Base-by-base conservation (phyloP, 345 rosid genomes). In the Trapa bicornis region DNA sequence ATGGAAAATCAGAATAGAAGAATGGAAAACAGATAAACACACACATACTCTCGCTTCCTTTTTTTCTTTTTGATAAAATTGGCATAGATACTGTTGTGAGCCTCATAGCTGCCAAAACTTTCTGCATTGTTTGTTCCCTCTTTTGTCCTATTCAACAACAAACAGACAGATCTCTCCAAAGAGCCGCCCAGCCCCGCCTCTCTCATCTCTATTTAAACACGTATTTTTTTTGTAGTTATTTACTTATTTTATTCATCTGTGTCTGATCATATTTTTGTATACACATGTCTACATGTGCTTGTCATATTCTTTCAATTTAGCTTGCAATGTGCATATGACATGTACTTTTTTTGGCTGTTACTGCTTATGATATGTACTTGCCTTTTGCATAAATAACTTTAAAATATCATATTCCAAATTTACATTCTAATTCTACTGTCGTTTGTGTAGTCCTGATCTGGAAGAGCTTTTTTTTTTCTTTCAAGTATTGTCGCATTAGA, bases 121-220 rank as follows among this genome's bases (percentile, higher is more conserved):
- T 78, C 75, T 66, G 32, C 50, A 61, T 47, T 14, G 47, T 69
- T 57, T 69, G 70, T 67, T 76, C 76, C 64, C 64, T 73, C 60
- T 72, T 72, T 70, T 70, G 76, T 76, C 71, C 66, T 4, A 61
- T 72, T 67, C 65, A 70, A 57, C 61, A 76, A 76, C 77, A 64
- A 63, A 4, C 41, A 57, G 77, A 70, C 81, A 72, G 12, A 70
- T 45, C 66, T 73, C 63, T 50, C 73, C 73, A 72, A 45, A 54
- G 79, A 74, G 70, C 77, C 65, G 67, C 70, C 71, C 65, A 7
- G 12, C 32, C 29, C 29, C 29, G 29, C 29, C 29, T 22, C 47
- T 16, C 56, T 17, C 56, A 50, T 50, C 22, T 17, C 56, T 50
- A 45, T 45, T 45, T 45, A 50, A 50, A 50, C 56, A 15, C 56